phyloP scores from a whole-genome alignment of 202 grass and related monocot genomes.

The Setaria viridis region DNA sequence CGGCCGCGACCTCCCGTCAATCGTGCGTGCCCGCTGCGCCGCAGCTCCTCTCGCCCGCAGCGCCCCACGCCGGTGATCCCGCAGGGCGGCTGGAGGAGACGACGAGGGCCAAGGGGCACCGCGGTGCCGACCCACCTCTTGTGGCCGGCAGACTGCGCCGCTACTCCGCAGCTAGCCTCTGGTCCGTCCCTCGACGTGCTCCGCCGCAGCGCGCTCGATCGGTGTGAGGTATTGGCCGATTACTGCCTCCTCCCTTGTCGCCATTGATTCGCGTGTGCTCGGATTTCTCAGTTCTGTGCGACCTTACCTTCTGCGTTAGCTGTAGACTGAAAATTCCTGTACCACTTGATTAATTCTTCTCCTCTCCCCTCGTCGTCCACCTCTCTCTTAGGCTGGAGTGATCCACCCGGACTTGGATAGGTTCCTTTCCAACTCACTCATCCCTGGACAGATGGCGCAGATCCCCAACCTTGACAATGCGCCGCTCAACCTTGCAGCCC shows the following conservation, averaged over 20 bases:
- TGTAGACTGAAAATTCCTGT: not conserved
- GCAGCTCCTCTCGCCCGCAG: no score
- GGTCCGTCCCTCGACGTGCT: not conserved
- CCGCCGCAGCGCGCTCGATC: not conserved
- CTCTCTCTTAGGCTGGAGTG: not conserved
- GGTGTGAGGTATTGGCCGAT: not conserved
- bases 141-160: not conserved
- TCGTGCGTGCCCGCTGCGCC: no score
- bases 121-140: not conserved
- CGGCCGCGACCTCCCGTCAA: no score
- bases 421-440: not conserved
- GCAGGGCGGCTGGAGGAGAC: not conserved
- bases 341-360: not conserved
- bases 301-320: not conserved
- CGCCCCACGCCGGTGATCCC: no score
- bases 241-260: not conserved
- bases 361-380: not conserved
- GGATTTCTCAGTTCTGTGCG: not conserved
- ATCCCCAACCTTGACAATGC: conserved; percentile 92
- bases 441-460: conserved; percentile 66
- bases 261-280: not conserved
- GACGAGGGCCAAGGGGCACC: not conserved
- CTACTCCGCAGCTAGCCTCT: not conserved
- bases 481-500: conserved; percentile 68
- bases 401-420: not conserved